Conservation (phyloP, 2,329 filamentous ascomycete genomes). For the Aureobasidium vineae region DNA sequence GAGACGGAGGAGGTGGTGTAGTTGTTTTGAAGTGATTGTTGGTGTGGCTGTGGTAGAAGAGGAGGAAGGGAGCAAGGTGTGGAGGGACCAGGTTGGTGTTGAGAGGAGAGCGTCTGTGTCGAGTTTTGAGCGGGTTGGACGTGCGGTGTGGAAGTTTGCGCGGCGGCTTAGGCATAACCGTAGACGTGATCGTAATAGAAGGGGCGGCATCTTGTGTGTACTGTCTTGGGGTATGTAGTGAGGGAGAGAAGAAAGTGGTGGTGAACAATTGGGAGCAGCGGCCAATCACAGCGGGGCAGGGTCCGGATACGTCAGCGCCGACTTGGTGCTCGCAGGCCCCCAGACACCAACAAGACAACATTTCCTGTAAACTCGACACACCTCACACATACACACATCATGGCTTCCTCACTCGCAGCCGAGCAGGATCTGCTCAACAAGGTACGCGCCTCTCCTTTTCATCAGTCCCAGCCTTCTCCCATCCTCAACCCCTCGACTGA, state of each 20-base stretch:
- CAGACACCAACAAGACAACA: neutral
- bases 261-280: neutral
- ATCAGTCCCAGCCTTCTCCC: no score
- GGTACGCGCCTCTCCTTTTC: neutral
- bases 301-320: constrained; percentile 21
- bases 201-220: neutral
- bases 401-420: constrained; percentile 23
- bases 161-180: neutral
- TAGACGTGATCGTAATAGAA: neutral
- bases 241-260: neutral
- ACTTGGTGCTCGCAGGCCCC: neutral
- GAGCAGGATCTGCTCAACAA: constrained; percentile 25
- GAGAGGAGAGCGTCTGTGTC: constrained; percentile 53
- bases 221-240: neutral
- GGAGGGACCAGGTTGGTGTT: constrained; percentile 74
- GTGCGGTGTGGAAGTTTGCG: constrained; percentile 5
- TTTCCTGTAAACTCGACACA: neutral
- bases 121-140: constrained; percentile 14
- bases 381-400: neutral
- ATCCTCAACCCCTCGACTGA: neutral
- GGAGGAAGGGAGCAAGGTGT: constrained; percentile 27
- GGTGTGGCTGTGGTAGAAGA: constrained; percentile 34
- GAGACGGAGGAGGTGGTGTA: constrained; percentile 82
- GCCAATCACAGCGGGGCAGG: constrained; percentile 24
- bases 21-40: constrained; percentile 62